Conservation (phyloP, 306 rosid genomes). For the Cyamopsis tetragonoloba region DNA sequence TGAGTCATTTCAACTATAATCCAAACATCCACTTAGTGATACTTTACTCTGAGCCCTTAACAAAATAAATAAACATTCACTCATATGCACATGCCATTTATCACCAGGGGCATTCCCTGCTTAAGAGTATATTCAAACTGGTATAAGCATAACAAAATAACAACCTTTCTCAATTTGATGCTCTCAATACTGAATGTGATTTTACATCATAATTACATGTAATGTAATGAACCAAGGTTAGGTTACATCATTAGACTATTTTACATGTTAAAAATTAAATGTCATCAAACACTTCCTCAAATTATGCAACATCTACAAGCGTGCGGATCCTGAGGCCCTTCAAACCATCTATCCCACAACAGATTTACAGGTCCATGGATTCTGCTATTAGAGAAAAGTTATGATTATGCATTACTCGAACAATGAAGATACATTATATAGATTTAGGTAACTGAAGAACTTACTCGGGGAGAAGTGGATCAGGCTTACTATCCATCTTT, state of each 20-base stretch:
- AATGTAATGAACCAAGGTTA: neutral
- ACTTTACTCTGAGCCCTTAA: no score
- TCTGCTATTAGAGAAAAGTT: conserved; percentile 35
- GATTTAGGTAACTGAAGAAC: conserved; percentile 23
- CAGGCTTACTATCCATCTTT: conserved; percentile 45
- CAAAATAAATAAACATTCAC: neutral
- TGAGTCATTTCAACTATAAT: no score
- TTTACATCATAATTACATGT: conserved; percentile 5
- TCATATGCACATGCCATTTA: neutral
- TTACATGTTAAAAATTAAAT: neutral
- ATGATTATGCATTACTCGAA: conserved; percentile 3
- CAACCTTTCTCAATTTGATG: neutral
- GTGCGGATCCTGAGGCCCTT: conserved; percentile 64
- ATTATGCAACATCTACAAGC: conserved; percentile 59
- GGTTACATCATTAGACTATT: neutral
- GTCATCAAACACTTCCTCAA: conserved; percentile 3
- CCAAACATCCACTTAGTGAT: no score
- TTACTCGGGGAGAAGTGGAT: conserved; percentile 72
- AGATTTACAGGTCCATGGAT: conserved; percentile 55
- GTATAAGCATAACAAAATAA: neutral
- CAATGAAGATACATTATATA: conserved; percentile 4
- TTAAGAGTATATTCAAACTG: neutral
- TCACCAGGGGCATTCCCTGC: neutral
- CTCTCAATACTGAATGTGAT: conserved; percentile 13
- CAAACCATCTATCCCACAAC: conserved; percentile 83